Conservation (phyloP, 495 filamentous ascomycete species). For the Podospora pseudopauciseta region DNA sequence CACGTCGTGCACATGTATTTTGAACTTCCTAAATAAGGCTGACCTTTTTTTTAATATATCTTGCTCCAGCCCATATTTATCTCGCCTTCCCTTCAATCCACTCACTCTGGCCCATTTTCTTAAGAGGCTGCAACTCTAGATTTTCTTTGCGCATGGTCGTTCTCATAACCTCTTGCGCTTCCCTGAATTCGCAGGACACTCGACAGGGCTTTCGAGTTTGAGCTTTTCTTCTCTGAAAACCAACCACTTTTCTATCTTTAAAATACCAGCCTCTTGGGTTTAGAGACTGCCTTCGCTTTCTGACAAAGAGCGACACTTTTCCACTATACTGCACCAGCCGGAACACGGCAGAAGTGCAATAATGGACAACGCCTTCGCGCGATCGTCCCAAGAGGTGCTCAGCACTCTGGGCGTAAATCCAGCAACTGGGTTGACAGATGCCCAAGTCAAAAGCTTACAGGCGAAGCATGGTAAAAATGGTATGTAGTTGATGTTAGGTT, state of each 20-base stretch:
- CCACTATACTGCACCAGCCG: conserved; percentile 14
- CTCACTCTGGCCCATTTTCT: conserved; percentile 18
- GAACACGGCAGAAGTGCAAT: conserved; percentile 15
- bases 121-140: neutral
- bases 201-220: conserved; percentile 3
- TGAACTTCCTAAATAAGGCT: conserved; percentile 19
- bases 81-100: conserved; percentile 12
- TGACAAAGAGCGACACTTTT: neutral
- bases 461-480: conserved; percentile 81
- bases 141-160: conserved; percentile 20
- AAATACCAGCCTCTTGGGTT: conserved; percentile 3
- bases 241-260: neutral
- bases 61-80: neutral
- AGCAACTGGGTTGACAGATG: conserved; percentile 61
- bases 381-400: conserved; percentile 64
- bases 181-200: conserved; percentile 18
- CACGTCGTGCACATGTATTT: conserved; percentile 33
- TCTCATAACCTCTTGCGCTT: conserved; percentile 14
- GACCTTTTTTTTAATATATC: conserved; percentile 1
- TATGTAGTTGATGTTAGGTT: conserved; percentile 36
- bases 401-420: conserved; percentile 67
- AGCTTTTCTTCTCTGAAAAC: neutral
- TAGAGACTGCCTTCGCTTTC: conserved; percentile 1
- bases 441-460: conserved; percentile 60
- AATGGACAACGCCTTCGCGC: conserved; percentile 81